Conservation (phyloP, 495 filamentous ascomycete genomes). For the Barbatosphaeria neglecta region DNA sequence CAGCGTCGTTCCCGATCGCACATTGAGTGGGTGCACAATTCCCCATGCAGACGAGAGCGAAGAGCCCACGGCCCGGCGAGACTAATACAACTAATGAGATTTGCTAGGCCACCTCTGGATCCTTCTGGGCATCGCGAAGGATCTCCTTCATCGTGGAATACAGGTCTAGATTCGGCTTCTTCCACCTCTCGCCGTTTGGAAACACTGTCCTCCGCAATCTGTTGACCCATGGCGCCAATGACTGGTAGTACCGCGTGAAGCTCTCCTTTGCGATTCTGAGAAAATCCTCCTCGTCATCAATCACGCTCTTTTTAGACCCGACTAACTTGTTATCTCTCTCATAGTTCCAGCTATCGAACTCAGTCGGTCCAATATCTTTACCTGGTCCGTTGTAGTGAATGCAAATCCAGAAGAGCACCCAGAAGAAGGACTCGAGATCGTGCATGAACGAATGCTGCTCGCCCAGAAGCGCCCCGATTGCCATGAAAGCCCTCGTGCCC, state of each 20-base stretch:
- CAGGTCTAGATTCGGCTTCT: conserved; percentile 7
- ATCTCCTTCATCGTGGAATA: conserved; percentile 14
- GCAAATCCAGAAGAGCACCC: conserved; percentile 40
- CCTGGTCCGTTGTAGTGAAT: conserved; percentile 25
- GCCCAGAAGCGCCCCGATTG: conserved; percentile 25
- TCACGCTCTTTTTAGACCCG: neutral
- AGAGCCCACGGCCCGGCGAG: no score
- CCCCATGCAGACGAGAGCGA: no score
- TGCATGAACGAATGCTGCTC: conserved; percentile 33
- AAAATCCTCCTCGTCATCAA: conserved; percentile 3
- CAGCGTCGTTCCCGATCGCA: no score
- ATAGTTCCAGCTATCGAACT: conserved; percentile 18
- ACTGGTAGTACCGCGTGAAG: conserved; percentile 21
- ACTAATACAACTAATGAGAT: no score
- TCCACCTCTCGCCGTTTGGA: conserved; percentile 16
- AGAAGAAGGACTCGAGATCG: conserved; percentile 44
- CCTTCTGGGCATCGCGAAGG: conserved; percentile 9
- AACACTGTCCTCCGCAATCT: conserved; percentile 18
- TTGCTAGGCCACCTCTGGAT: conserved; percentile 3
- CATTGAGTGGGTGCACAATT: no score
- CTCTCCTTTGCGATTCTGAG: conserved; percentile 6
- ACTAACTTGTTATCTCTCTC: conserved; percentile 3
- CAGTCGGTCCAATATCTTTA: neutral
- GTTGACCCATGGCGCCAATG: conserved; percentile 21
- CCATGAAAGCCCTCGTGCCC: conserved; percentile 37